Evolutionary conservation across 495 filamentous ascomycete species (phyloP), one percentile per base, ranked within the genome.

Genomic region (Melanomma pulvis-pyrius): DNA sequence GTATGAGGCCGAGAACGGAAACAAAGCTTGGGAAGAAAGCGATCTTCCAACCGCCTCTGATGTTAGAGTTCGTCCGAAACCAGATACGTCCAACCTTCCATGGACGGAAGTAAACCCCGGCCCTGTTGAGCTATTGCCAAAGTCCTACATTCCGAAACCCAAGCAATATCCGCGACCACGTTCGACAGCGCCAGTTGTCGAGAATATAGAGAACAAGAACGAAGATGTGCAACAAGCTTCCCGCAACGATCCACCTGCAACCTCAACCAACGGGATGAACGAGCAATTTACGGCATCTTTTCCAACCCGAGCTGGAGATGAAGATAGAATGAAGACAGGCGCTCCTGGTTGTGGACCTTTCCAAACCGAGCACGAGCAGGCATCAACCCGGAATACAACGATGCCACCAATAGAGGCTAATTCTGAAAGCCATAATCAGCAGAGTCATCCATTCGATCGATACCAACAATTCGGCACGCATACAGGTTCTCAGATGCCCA

Each of bases 91-190:
- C 22, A n/a, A 60, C 32, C 28, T 44, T 36, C 64, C 59, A 15
- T 67, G 68, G 68, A 67, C 44, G 25, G 47, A 61, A n/a, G 63
- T 59, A 2, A 57, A 29, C 12, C 62, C 62, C 0, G 63, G 63
- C 26, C 63, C 62, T 15, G 15, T 54, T 22, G 68, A 70, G n/a
- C 50, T 67, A 50, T 53, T 66, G 12, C 63, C 68, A n/a, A 51
- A 57, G 28, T 54, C 54, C n/a, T 53, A 54, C 19, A 30, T 61
- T 29, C 67, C 67, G 19, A 59, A 55, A 48, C 66, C 52, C 22
- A 61, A 63, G 36, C 68, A 47, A 17, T 56, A 67, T 46, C 49
- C 63, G 22, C 46, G 57, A 21, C 56, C 54, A 8, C 58, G 58
- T 25, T 47, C 15, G 6, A 53, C 22, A 1, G 24, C 39, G 24